Evolutionary conservation across 1,139 yeast genomes (phyloP).

Genomic region (Zygosaccharomyces sapae): DNA sequence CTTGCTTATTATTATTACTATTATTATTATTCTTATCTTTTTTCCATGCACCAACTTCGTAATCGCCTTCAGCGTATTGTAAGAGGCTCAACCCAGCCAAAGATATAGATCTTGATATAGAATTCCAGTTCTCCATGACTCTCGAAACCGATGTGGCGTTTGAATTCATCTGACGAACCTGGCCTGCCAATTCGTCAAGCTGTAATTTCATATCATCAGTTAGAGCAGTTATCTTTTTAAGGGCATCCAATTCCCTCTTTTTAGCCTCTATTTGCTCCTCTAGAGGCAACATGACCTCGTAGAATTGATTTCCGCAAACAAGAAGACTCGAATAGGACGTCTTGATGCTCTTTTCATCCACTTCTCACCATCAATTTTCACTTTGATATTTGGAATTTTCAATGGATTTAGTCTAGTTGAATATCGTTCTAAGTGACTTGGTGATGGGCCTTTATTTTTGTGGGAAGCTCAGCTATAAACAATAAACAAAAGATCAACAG

Average conservation of each 20-base stretch:
- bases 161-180: conserved; percentile 26
- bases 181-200: conserved; percentile 27
- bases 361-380: neutral
- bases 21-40: conserved; percentile 8
- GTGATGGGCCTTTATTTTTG: conserved; percentile 1
- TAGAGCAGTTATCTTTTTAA: conserved; percentile 27
- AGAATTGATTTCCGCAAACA: neutral
- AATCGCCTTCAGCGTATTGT: conserved; percentile 34
- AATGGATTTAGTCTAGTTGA: neutral
- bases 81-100: conserved; percentile 34
- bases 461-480: conserved; percentile 1
- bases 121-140: conserved; percentile 34
- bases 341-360: neutral
- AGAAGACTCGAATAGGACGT: neutral
- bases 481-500: conserved; percentile 1
- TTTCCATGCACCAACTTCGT: conserved; percentile 32
- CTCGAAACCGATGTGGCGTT: conserved; percentile 30
- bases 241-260: conserved; percentile 27
- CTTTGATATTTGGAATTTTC: neutral
- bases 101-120: conserved; percentile 32
- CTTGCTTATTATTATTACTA: conserved; percentile 6
- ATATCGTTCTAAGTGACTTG: neutral
- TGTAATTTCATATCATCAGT: conserved; percentile 31
- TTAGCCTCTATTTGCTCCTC: conserved; percentile 23
- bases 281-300: conserved; percentile 4